Evolutionary conservation across 345 rosid species (phyloP).

Genomic region (Lumnitzera racemosa): DNA sequence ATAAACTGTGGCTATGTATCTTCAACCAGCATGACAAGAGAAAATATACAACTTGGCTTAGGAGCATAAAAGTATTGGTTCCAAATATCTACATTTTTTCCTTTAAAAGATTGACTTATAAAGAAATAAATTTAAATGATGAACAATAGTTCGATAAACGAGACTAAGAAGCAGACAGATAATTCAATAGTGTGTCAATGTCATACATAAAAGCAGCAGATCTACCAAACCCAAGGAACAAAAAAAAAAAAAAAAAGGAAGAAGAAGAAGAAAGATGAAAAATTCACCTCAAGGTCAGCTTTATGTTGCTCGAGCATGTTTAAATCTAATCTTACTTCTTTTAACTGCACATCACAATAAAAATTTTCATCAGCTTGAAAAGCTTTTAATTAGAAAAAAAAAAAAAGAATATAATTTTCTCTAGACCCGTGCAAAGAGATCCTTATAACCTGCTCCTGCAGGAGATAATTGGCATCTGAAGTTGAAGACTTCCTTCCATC

Average conservation of each 20-base stretch:
- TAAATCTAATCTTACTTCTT: slow-evolving; percentile 46
- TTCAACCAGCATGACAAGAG: no score
- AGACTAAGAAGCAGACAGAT: no score
- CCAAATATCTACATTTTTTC: no score
- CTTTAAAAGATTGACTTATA: no score
- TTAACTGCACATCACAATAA: slow-evolving; percentile 40
- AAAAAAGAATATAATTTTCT: neutral
- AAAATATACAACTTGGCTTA: no score
- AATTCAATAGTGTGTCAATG: no score
- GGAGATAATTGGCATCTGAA: slow-evolving; percentile 34
- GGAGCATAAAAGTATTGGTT: no score
- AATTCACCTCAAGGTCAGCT: slow-evolving; percentile 52
- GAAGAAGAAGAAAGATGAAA: neutral
- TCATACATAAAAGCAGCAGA: neutral
- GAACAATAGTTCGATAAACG: no score
- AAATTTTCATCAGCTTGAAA: neutral
- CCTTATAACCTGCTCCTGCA: slow-evolving; percentile 62
- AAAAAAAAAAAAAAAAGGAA: neutral
- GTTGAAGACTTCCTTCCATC: slow-evolving; percentile 35
- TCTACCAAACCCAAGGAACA: no score
- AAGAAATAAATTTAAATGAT: no score
- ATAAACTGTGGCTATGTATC: no score
- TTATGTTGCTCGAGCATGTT: slow-evolving; percentile 38
- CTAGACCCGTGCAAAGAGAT: neutral
- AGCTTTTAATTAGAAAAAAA: neutral